Conservation (phyloP, 306 rosid species). For the Quercus dentata region DNA sequence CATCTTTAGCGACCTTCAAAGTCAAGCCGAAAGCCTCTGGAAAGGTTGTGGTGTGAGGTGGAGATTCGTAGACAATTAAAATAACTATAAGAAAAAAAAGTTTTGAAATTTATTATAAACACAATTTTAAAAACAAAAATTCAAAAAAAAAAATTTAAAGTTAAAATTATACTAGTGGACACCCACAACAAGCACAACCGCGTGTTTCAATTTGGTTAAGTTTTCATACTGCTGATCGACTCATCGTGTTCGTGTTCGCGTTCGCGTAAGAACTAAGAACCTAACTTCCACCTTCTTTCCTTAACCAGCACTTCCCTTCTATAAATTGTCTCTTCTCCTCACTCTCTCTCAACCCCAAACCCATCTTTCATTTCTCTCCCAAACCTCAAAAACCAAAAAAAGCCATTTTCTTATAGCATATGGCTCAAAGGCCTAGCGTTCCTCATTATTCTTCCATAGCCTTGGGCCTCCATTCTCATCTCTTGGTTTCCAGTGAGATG, state of each 20-base stretch:
- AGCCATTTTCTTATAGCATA: constrained; percentile 29
- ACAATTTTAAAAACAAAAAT: too few relatives aligned
- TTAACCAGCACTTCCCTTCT: not conserved
- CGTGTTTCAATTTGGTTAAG: not conserved
- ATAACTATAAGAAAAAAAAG: too few relatives aligned
- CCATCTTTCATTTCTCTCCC: not conserved
- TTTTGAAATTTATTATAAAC: too few relatives aligned
- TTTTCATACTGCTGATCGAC: not conserved
- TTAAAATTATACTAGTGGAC: not conserved
- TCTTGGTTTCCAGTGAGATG: constrained; percentile 86
- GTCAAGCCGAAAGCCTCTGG: too few relatives aligned
- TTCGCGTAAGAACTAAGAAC: not conserved
- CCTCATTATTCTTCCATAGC: constrained; percentile 74
- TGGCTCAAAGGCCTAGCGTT: constrained; percentile 69
- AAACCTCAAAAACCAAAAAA: not conserved
- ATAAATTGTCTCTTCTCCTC: constrained; percentile 10
- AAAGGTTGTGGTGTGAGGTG: too few relatives aligned
- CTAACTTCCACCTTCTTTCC: not conserved
- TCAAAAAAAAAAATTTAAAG: not conserved
- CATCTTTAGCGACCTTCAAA: too few relatives aligned
- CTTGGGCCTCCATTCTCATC: constrained; percentile 77
- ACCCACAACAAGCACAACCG: not conserved
- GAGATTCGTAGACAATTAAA: too few relatives aligned
- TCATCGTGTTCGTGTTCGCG: not conserved
- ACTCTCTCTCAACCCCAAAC: not conserved